Evolutionary conservation across 2,329 filamentous ascomycete species (phyloP), one percentile per base, ranked within the genome.

Genomic region (Ophidiomyces ophidiicola): DNA sequence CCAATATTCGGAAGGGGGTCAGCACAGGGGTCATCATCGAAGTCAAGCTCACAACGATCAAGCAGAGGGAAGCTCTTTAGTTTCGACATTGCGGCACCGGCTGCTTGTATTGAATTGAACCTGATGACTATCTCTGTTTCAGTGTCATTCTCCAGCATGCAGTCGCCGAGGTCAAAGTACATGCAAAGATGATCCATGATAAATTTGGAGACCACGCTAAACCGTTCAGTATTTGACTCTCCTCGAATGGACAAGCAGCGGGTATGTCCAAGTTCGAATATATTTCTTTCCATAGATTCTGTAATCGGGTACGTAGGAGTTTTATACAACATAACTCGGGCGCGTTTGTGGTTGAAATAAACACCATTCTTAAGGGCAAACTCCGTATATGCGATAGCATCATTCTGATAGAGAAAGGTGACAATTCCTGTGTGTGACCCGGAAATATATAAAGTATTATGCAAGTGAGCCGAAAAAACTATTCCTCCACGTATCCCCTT

Each of bases 271-370:
- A 48, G 29, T 1, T 50, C 28, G 8, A 44, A 35, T 11, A 57
- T 48, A 26, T 50, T 39, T 1, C 36, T 19, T 18, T 48, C 41
- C 40, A 55, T 51, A 2, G 44, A 39, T 6, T 41, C 39, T 0
- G 50, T 35, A 12, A 57, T 55, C 4, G 55, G 55, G 23, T 55
- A 57, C 3, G 54, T 58, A 1, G 55, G 51, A 5, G 54, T 57
- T 29, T 49, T 42, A 11, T 53, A 48, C 6, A 53, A 47, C 4
- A 44, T 36, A 2, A 55, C 48, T 14, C 44, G 51, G 17, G 48
- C 50, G 23, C 41, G 38, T 5, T 37, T 40, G 5, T 45, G 31
- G 3, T 53, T 44, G 19, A 55, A 35, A 8, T 21, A 40, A 3
- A 58, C 41, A 5, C 47, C 47, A 3, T 44, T 32, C 6, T 43